A percentile compares a stretch with the other conserved stretches of the same genome.
phyloP scores from a whole-genome alignment of 2,329 filamentous ascomycete species.

The Claviceps pazoutovae region DNA sequence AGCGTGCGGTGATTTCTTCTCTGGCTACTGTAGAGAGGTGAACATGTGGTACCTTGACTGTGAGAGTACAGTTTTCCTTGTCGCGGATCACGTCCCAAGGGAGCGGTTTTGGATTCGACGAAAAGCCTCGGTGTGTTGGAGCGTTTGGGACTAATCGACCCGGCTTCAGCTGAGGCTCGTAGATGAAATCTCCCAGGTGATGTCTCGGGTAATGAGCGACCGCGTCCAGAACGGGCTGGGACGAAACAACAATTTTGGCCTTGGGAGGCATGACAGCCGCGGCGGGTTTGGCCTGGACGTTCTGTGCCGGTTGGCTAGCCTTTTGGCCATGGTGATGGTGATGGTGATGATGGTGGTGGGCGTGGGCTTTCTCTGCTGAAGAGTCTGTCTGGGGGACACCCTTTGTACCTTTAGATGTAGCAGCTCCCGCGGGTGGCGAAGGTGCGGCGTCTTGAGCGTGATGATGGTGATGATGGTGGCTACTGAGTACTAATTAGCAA shows the following conservation, averaged over 20 bases:
- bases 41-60: constrained; percentile 69
- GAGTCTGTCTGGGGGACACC: constrained; percentile 30
- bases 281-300: constrained; percentile 13
- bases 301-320: constrained; percentile 13
- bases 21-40: constrained; percentile 57
- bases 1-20: constrained; percentile 69
- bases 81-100: constrained; percentile 58
- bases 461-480: constrained; percentile 45
- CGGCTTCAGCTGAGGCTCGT: constrained; percentile 52
- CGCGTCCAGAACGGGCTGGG: constrained; percentile 56
- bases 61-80: constrained; percentile 81
- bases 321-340: constrained; percentile 30
- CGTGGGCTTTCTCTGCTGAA: constrained; percentile 26
- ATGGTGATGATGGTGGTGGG: constrained; percentile 32
- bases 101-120: constrained; percentile 53
- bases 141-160: constrained; percentile 30
- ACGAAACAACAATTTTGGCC: constrained; percentile 52
- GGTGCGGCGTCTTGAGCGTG: constrained; percentile 33
- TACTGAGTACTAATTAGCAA: constrained; percentile 12
- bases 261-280: constrained; percentile 35
- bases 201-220: constrained; percentile 57
- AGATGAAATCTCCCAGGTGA: constrained; percentile 76
- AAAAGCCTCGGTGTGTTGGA: constrained; percentile 28
- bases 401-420: constrained; percentile 37
- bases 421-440: constrained; percentile 26